Evolutionary conservation across 441 rosid species (phyloP).

Genomic region (Erodium texanum): DNA sequence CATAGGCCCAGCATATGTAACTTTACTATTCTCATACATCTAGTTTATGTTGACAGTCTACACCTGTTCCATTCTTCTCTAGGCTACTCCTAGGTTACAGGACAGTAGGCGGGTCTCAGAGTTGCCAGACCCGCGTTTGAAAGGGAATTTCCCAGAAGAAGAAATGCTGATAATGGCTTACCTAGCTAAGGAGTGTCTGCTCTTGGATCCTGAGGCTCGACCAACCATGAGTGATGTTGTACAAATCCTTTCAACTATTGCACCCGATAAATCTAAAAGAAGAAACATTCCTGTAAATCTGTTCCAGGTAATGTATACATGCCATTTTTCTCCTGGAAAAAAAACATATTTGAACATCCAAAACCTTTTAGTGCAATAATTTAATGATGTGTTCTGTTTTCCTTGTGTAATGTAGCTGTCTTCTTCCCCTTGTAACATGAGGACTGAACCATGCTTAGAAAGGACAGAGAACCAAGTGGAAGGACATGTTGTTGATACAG

Average conservation of each 20-base stretch:
- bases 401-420: constrained; percentile 31
- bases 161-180: constrained; percentile 88
- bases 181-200: constrained; percentile 85
- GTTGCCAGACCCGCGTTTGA: constrained; percentile 70
- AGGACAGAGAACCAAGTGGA: constrained; percentile 19
- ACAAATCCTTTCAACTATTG: constrained; percentile 78
- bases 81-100: constrained; percentile 78
- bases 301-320: constrained; percentile 41
- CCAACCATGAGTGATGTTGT: constrained; percentile 96
- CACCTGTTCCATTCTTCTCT: constrained; percentile 4
- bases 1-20: not conserved
- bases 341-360: too few species aligned
- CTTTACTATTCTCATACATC: not conserved
- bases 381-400: not conserved
- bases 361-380: not conserved
- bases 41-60: not conserved
- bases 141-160: constrained; percentile 62
- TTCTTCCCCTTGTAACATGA: constrained; percentile 23
- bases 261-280: constrained; percentile 58
- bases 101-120: constrained; percentile 57
- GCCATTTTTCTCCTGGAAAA: not conserved
- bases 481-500: constrained; percentile 18
- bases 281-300: constrained; percentile 52
- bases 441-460: constrained; percentile 19
- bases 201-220: constrained; percentile 77